Evolutionary conservation across 441 rosid species (phyloP).

Genomic region (Populus hybrid): DNA sequence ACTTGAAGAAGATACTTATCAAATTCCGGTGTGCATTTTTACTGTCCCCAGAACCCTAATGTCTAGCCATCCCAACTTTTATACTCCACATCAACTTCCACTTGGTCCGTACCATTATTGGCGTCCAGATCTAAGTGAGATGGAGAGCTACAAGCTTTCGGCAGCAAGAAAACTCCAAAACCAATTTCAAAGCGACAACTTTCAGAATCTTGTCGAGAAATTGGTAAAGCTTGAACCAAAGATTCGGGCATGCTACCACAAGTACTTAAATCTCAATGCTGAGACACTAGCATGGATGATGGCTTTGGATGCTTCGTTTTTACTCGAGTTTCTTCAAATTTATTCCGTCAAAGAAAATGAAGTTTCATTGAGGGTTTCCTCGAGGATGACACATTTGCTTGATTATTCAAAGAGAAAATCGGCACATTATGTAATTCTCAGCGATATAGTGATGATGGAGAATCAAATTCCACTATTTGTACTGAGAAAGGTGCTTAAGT

Average conservation of each 20-base stretch:
- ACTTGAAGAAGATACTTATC: conserved; percentile 26
- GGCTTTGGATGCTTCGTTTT: conserved; percentile 66
- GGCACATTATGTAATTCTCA: conserved; percentile 50
- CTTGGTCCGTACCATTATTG: conserved; percentile 68
- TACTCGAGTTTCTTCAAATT: conserved; percentile 62
- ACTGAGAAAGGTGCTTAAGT: conserved; percentile 42
- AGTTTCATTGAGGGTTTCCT: conserved; percentile 18
- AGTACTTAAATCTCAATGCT: conserved; percentile 34
- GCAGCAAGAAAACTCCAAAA: conserved; percentile 44
- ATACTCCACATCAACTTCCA: conserved; percentile 66
- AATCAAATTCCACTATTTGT: conserved; percentile 76
- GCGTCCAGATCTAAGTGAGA: conserved; percentile 64
- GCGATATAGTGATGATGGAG: conserved; percentile 75
- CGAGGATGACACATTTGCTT: conserved; percentile 41
- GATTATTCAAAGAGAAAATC: conserved; percentile 45
- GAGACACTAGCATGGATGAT: conserved; percentile 82
- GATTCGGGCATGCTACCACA: conserved; percentile 65
- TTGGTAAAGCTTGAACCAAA: conserved; percentile 29
- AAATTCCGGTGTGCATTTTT: conserved; percentile 50
- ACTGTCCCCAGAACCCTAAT: conserved; percentile 50
- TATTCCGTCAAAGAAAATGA: conserved; percentile 29
- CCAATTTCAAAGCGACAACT: conserved; percentile 25
- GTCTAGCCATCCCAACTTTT: conserved; percentile 45
- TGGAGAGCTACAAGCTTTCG: conserved; percentile 57
- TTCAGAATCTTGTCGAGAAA: conserved; percentile 43